phyloP scores from a whole-genome alignment of 2,329 filamentous ascomycete genomes.

The Aspergillus proliferans region DNA sequence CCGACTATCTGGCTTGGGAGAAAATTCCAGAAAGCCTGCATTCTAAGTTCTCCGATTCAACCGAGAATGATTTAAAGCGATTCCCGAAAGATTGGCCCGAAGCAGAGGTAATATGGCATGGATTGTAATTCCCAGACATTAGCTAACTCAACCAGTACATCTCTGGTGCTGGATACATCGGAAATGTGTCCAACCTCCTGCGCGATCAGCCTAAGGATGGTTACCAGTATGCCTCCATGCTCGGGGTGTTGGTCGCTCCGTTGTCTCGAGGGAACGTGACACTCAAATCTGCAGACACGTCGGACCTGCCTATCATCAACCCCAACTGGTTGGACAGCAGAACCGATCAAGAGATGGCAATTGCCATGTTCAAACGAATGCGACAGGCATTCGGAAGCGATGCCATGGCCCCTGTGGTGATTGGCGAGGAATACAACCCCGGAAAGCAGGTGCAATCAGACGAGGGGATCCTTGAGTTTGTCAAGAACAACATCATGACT shows the following conservation, averaged over 20 bases:
- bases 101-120: constrained; percentile 17
- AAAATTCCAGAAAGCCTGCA: constrained; percentile 23
- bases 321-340: constrained; percentile 41
- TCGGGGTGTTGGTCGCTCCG: constrained; percentile 24
- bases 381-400: constrained; percentile 31
- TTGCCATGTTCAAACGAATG: constrained; percentile 40
- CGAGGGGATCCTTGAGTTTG: constrained; percentile 34
- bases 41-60: constrained; percentile 10
- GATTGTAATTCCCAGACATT: not conserved
- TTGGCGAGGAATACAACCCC: constrained; percentile 34
- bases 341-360: constrained; percentile 39
- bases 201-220: constrained; percentile 15
- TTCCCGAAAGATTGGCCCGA: constrained; percentile 35
- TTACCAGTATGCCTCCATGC: constrained; percentile 20
- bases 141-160: constrained; percentile 16
- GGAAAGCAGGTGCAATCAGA: constrained; percentile 35
- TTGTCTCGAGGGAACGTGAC: constrained; percentile 42
- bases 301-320: constrained; percentile 39
- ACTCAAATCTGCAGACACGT: constrained; percentile 20
- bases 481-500: constrained; percentile 23
- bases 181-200: constrained; percentile 16
- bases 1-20: constrained; percentile 26
- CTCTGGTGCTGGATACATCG: constrained; percentile 18
- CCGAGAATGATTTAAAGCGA: constrained; percentile 10
- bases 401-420: constrained; percentile 23